Conservation (phyloP, 805 yeast genomes). For the Yarrowia sp. region DNA sequence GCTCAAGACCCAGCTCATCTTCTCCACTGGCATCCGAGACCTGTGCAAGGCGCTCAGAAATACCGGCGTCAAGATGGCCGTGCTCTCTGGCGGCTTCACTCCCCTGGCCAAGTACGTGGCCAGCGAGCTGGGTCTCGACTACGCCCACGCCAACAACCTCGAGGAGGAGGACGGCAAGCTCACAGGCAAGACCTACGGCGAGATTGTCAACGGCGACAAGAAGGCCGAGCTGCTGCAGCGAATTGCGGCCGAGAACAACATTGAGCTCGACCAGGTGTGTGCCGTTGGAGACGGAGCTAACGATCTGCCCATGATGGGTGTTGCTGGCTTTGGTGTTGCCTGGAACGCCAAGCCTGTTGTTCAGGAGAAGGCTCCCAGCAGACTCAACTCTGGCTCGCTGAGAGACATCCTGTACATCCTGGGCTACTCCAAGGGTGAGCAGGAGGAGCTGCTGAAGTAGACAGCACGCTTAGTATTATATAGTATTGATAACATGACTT, state of each 20-base stretch:
- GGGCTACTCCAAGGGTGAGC: slow-evolving; percentile 47
- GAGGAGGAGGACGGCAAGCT: slow-evolving; percentile 50
- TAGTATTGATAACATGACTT: too few relatives aligned
- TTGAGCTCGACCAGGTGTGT: slow-evolving; percentile 48
- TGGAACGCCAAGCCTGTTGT: slow-evolving; percentile 97
- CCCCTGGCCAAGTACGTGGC: slow-evolving; percentile 81
- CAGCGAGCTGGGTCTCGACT: slow-evolving; percentile 66
- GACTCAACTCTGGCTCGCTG: slow-evolving; percentile 71
- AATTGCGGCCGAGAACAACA: slow-evolving; percentile 38
- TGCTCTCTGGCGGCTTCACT: slow-evolving; percentile 90
- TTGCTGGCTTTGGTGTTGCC: slow-evolving; percentile 91
- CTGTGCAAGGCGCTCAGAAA: slow-evolving; percentile 60
- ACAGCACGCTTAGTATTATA: too few relatives aligned
- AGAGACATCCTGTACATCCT: slow-evolving; percentile 75
- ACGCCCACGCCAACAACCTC: slow-evolving; percentile 77
- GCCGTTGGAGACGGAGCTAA: slow-evolving; percentile 99
- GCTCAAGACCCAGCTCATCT: slow-evolving; percentile 60
- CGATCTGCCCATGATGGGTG: slow-evolving; percentile 87
- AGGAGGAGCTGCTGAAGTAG: slow-evolving; percentile 28
- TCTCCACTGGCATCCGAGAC: slow-evolving; percentile 86
- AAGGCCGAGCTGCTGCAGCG: slow-evolving; percentile 72
- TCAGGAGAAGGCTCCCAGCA: slow-evolving; percentile 76
- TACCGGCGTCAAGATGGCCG: slow-evolving; percentile 71
- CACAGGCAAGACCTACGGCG: slow-evolving; percentile 76
- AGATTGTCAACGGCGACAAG: slow-evolving; percentile 78